phyloP scores from a whole-genome alignment of 179 eudicot species.

The Nepenthes alata region DNA sequence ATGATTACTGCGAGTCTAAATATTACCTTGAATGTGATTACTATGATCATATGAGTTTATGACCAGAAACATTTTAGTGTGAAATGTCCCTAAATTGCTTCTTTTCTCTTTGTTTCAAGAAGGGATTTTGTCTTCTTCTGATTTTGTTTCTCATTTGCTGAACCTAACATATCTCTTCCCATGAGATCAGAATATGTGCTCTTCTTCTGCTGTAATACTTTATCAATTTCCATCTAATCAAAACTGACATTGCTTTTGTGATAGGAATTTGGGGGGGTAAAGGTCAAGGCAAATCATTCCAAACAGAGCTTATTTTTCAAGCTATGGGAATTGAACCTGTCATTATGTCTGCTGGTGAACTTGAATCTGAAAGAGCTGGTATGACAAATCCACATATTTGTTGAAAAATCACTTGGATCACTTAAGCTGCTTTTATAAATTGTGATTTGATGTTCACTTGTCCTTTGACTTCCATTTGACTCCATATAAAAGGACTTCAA shows the following conservation, averaged over 20 bases:
- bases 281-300: conserved; percentile 98
- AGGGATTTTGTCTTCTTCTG: neutral
- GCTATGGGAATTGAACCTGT: conserved; percentile 89
- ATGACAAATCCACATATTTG: conserved; percentile 7
- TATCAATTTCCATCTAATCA: neutral
- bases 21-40: too few relatives aligned
- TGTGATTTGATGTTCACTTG: too few relatives aligned
- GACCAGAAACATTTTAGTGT: too few relatives aligned
- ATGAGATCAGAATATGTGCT: neutral
- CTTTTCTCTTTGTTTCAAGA: too few relatives aligned
- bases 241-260: neutral
- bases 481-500: too few relatives aligned
- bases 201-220: conserved; percentile 1
- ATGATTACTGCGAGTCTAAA: too few relatives aligned
- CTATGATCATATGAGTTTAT: too few relatives aligned
- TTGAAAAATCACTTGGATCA: neutral
- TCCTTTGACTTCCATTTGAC: too few relatives aligned
- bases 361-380: conserved; percentile 97
- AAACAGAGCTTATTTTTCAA: conserved; percentile 84
- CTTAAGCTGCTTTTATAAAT: too few relatives aligned
- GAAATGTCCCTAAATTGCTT: too few relatives aligned
- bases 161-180: neutral
- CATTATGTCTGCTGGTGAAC: conserved; percentile 92
- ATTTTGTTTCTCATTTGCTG: neutral
- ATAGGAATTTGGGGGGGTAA: conserved; percentile 98